These are phyloP conservation scores for Phytophthora vignae DNA, from an alignment of 352 stramenopile species.

Conservation along the genomic window DNA sequence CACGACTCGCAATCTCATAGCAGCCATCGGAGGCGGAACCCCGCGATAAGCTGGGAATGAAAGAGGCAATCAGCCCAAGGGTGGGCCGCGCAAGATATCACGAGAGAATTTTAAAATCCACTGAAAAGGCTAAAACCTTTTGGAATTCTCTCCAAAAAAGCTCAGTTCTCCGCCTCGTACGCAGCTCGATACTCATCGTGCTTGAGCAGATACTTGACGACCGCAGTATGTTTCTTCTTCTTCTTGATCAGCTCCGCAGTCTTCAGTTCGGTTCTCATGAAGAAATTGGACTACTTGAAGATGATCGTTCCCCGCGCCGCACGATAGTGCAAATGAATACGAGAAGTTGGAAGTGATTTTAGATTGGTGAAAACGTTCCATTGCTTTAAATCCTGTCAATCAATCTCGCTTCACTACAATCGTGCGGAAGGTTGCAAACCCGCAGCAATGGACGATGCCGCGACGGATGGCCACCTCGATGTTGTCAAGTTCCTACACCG, in stretches of 20 bases:
- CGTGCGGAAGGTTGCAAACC: too few species aligned
- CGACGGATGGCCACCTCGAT: too few species aligned
- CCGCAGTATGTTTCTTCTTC: conserved; percentile 5
- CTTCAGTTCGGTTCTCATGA: conserved; percentile 10
- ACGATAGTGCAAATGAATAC: too few species aligned
- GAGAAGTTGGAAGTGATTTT: too few species aligned
- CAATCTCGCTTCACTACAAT: too few species aligned
- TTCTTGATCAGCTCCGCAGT: conserved; percentile 4
- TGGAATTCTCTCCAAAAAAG: too few species aligned
- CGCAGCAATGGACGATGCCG: too few species aligned
- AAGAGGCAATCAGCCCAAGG: neutral
- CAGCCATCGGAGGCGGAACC: neutral
- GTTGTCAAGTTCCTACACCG: too few species aligned
- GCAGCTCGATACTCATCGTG: conserved; percentile 17
- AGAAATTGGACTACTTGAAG: conserved; percentile 23
- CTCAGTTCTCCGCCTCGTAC: conserved; percentile 8
- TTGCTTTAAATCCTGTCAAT: too few species aligned
- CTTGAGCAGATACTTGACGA: conserved; percentile 12
- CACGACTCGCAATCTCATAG: neutral
- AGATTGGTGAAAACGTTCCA: too few species aligned
- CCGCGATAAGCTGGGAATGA: neutral
- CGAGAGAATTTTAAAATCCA: too few species aligned
- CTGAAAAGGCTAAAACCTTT: too few species aligned
- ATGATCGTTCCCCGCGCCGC: conserved; percentile 18
- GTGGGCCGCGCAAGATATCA: neutral